phyloP scores from a whole-genome alignment of 257 asterid genomes.

The Henckelia pumila region DNA sequence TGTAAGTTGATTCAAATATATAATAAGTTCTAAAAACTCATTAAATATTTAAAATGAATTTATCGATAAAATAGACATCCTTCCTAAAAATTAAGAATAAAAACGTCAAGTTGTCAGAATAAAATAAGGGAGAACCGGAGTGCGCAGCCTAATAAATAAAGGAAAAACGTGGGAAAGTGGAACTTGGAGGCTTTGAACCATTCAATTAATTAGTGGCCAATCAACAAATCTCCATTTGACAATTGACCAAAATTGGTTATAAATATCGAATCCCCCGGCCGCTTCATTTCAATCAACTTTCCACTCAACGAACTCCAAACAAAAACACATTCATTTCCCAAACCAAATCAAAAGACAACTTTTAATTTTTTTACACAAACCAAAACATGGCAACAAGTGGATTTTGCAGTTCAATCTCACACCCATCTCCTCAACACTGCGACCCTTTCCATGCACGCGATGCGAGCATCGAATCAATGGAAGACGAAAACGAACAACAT shows the following conservation, averaged over 20 bases:
- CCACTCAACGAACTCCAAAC: not conserved
- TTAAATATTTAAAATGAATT: too few relatives aligned
- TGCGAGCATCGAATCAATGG: not conserved
- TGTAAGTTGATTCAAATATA: too few relatives aligned
- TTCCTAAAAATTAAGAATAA: too few relatives aligned
- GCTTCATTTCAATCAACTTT: not conserved
- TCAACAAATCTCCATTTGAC: too few relatives aligned
- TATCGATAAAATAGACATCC: too few relatives aligned
- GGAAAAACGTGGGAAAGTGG: too few relatives aligned
- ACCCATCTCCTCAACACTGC: not conserved
- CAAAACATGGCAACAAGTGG: not conserved
- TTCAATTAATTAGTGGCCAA: not conserved
- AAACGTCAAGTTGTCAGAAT: too few relatives aligned
- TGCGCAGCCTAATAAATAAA: too few relatives aligned
- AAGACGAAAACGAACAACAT: not conserved
- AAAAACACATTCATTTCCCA: not conserved
- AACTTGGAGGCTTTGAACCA: not conserved
- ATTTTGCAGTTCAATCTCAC: not conserved
- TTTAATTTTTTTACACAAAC: not conserved
- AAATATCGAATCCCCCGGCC: not conserved
- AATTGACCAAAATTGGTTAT: not conserved
- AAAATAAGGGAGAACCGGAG: too few relatives aligned
- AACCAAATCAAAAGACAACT: not conserved
- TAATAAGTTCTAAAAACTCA: too few relatives aligned
- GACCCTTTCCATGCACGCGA: slow-evolving; percentile 8